A percentile compares a stretch with the other conserved stretches of the same genome.
Conservation (phyloP, 2,329 filamentous ascomycete genomes). For the Venturiaceae sp. region DNA sequence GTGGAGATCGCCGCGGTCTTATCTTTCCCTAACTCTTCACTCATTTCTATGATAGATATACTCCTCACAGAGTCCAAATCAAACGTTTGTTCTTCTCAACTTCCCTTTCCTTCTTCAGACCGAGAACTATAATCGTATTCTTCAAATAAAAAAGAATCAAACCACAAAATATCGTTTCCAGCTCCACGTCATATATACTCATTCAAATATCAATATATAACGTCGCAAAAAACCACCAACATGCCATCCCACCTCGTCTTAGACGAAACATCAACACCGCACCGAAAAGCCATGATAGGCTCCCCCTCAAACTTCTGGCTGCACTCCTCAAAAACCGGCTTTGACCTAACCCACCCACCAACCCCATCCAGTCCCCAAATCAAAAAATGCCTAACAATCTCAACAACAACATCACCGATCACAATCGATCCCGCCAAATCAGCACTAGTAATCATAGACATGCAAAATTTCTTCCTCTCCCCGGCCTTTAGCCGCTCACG, state of each 20-base stretch:
- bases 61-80: too few species aligned
- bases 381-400: conserved; percentile 16
- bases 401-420: conserved; percentile 9
- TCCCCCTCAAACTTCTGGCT: conserved; percentile 33
- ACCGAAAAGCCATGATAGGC: conserved; percentile 31
- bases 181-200: too few species aligned
- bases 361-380: conserved; percentile 15
- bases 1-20: background rate
- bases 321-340: conserved; percentile 30
- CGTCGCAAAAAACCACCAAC: background rate
- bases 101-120: background rate
- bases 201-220: background rate
- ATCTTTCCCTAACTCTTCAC: background rate
- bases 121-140: background rate
- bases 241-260: background rate
- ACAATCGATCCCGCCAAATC: conserved; percentile 28
- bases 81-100: too few species aligned
- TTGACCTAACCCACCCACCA: conserved; percentile 35
- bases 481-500: conserved; percentile 26
- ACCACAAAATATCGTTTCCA: background rate
- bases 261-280: background rate
- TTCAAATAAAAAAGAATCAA: background rate
- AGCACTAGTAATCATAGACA: conserved; percentile 43
- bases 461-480: conserved; percentile 45
- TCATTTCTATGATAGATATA: too few species aligned